Percentiles rank a stretch among this genome's conserved stretches.
phyloP scores from a whole-genome alignment of 73 alveolate genomes.

The Paramecium octaurelia region DNA sequence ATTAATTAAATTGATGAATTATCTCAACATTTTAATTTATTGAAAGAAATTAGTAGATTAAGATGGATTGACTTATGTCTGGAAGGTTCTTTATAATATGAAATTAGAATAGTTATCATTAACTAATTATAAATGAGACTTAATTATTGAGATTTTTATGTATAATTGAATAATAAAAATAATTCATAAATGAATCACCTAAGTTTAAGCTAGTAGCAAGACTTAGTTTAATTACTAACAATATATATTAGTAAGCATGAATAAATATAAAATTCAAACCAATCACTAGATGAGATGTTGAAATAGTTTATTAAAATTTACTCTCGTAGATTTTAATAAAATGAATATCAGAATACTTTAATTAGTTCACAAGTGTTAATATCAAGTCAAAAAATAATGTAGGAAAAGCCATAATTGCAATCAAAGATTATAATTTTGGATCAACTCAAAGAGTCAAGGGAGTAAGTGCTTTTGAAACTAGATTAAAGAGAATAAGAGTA shows the following conservation, averaged over 20 bases:
- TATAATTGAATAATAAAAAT: not conserved
- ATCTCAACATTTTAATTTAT: not conserved
- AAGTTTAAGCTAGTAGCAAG: not conserved
- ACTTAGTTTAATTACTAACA: not conserved
- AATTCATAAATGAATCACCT: not conserved
- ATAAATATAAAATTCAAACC: not conserved
- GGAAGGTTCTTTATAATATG: too few species aligned
- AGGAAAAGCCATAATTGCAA: not conserved
- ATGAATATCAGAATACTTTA: not conserved
- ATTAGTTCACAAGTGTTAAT: not conserved
- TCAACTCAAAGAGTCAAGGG: not conserved
- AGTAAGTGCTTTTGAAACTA: not conserved
- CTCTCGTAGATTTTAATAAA: not conserved
- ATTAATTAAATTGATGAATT: too few species aligned
- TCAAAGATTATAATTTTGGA: not conserved
- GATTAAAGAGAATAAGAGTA: not conserved
- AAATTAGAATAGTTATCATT: too few species aligned
- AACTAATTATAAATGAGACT: not conserved
- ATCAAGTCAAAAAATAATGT: not conserved
- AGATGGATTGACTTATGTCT: not conserved
- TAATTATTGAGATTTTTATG: not conserved
- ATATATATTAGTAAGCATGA: not conserved
- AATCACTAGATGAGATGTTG: not conserved
- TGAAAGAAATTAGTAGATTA: not conserved
- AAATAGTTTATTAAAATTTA: not conserved